Base-by-base conservation (phyloP, 345 rosid species). In the Cardiospermum halicacabum region DNA sequence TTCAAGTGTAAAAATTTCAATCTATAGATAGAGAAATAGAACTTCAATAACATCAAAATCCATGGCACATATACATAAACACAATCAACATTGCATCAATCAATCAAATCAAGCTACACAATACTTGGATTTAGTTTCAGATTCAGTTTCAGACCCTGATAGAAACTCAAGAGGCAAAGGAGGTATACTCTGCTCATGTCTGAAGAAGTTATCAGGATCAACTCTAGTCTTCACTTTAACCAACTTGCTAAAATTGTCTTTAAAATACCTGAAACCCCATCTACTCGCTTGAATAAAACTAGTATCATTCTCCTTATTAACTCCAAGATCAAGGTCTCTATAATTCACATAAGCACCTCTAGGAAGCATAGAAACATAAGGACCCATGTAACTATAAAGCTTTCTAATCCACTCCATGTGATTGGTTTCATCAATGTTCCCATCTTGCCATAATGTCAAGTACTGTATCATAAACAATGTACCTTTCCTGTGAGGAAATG, bases 331-430 rank as follows among this genome's bases (percentile, higher is more conserved):
- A 34, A 63, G 67, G 62, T 77, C 81, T 34, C 74, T 65, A 27
- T 77, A 77, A 40, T 77, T 77, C 12, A 77, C 66, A 53, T 62
- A 77, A 9, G 81, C 69, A 9, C 34, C 66, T 39, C 81, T 69
- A 0, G 81, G 77, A 18, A 26, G 40, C 49, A 45, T 66, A 24
- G 72, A 61, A 39, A 77, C 75, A 39, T 56, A 69, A 15, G 72
- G 75, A 32, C 72, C 65, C 74, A 65, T 76, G 49, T 54, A 54
- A 22, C 57, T 39, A 43, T 72, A 69, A 1, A 76, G 54, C 50
- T 32, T 48, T 53, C 69, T 61, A 3, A 53, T 36, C 66, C 65
- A 60, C 2, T 69, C 22, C 26, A 67, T 42, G 22, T 71, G 75
- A 42, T 50, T 66, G 0, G 25, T 30, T 30, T 43, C 24, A 21